Conservation (phyloP, 2,329 filamentous ascomycete genomes). For the Diaporthe amygdali region DNA sequence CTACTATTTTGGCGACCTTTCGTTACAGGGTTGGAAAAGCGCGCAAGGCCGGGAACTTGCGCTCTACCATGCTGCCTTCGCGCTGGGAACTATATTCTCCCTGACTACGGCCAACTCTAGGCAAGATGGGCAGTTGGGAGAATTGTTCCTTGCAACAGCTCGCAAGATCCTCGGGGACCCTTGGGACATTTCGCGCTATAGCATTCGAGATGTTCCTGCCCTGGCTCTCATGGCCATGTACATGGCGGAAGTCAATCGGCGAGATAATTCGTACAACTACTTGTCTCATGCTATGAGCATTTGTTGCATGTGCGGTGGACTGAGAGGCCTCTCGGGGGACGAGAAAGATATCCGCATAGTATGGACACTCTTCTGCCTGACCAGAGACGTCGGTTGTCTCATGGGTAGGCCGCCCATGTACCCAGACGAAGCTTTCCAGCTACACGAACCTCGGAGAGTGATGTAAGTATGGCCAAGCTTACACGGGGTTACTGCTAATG, state of each 20-base stretch:
- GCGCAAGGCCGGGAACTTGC: conserved; percentile 41
- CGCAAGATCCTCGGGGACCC: conserved; percentile 51
- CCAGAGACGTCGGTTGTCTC: conserved; percentile 52
- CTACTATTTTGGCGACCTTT: conserved; percentile 47
- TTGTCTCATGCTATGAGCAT: conserved; percentile 53
- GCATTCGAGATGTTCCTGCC: conserved; percentile 48
- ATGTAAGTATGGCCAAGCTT: conserved; percentile 40
- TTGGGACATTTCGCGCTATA: conserved; percentile 47
- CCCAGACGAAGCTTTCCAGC: conserved; percentile 51
- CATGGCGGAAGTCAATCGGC: conserved; percentile 53
- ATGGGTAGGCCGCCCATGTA: conserved; percentile 55
- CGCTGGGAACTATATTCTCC: conserved; percentile 41
- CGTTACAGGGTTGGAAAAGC: conserved; percentile 24
- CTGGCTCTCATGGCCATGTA: conserved; percentile 55
- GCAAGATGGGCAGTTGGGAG: conserved; percentile 41
- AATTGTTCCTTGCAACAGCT: conserved; percentile 51
- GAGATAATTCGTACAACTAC: conserved; percentile 54
- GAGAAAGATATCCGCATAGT: conserved; percentile 53
- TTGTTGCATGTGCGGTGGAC: conserved; percentile 53
- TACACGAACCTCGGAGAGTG: conserved; percentile 45
- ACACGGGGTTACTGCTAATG: not conserved
- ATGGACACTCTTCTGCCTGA: conserved; percentile 58
- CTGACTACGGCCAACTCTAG: conserved; percentile 36
- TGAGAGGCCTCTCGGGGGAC: conserved; percentile 46
- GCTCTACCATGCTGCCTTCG: conserved; percentile 52